Conservation (phyloP, 495 filamentous ascomycete genomes). For the Chaetomidium leptoderma region DNA sequence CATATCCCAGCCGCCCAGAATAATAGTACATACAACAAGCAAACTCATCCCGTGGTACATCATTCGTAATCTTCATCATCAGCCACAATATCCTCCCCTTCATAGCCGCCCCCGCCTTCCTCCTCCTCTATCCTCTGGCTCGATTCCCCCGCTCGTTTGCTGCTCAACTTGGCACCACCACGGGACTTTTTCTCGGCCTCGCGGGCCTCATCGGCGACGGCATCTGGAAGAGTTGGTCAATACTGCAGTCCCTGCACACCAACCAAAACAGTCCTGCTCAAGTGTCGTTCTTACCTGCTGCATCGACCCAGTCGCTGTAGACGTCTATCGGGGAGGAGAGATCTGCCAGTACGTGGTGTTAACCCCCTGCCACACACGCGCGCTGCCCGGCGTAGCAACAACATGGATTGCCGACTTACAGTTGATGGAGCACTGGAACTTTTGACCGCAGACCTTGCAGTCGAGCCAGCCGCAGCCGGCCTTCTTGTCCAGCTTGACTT, state of each 20-base stretch:
- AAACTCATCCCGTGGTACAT: not conserved
- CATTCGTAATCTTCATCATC: constrained; percentile 45
- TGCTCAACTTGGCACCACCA: constrained; percentile 10
- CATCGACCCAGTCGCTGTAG: constrained; percentile 97
- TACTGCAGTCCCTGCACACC: constrained; percentile 14
- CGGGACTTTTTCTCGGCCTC: constrained; percentile 10
- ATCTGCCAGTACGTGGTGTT: constrained; percentile 52
- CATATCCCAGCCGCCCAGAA: not conserved
- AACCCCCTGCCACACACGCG: too few species aligned
- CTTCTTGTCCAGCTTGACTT: constrained; percentile 89
- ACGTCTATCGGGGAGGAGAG: constrained; percentile 89
- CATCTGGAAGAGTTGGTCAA: constrained; percentile 32
- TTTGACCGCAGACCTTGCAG: constrained; percentile 91
- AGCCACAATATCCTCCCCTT: constrained; percentile 39
- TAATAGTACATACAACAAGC: too few species aligned
- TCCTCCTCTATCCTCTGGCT: constrained; percentile 26
- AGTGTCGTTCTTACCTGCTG: constrained; percentile 61
- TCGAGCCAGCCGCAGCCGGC: constrained; percentile 72
- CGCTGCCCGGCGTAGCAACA: too few species aligned
- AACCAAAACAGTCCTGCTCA: constrained; percentile 38
- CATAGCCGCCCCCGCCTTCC: constrained; percentile 44
- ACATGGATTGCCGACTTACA: too few species aligned
- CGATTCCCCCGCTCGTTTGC: constrained; percentile 17
- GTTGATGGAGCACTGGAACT: constrained; percentile 87
- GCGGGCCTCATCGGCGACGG: constrained; percentile 40